phyloP scores from a whole-genome alignment of 208 protist species.

The Acanthamoeba royreba region DNA sequence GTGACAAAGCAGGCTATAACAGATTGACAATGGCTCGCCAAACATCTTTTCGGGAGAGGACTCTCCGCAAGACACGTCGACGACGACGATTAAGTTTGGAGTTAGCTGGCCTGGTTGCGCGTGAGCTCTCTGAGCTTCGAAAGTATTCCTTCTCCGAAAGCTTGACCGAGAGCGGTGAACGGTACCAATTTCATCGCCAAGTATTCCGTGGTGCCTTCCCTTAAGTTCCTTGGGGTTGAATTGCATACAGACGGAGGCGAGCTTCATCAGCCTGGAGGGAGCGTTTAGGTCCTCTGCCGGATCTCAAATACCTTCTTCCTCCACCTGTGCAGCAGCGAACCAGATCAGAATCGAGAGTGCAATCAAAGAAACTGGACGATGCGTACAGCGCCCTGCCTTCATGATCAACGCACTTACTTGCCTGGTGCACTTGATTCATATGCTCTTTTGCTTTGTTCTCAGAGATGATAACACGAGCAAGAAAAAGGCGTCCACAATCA shows the following conservation, averaged over 20 bases:
- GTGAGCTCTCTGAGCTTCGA: background rate
- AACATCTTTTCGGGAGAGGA: background rate
- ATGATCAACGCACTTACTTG: background rate
- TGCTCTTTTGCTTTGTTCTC: too few relatives aligned
- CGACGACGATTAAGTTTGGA: background rate
- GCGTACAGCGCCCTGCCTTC: background rate
- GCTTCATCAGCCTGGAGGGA: background rate
- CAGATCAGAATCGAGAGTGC: background rate
- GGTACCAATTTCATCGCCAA: background rate
- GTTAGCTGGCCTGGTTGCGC: background rate
- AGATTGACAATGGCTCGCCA: background rate
- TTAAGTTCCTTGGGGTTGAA: too few relatives aligned
- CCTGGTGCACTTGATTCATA: too few relatives aligned
- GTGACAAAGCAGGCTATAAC: too few relatives aligned
- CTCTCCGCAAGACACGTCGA: background rate
- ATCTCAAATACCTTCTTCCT: constrained; percentile 1
- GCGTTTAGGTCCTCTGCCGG: background rate
- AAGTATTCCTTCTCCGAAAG: background rate
- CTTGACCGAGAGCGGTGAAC: background rate
- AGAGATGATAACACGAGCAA: background rate
- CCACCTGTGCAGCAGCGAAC: background rate
- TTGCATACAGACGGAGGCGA: background rate
- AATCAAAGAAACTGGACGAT: background rate
- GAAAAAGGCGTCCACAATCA: constrained; percentile 1
- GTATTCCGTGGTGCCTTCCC: background rate